A percentile compares a stretch with the other conserved stretches of the same genome.
These are phyloP conservation scores for Lactarius tabidus DNA, from an alignment of 768 basidiomycete species.

Conservation along the genomic window DNA sequence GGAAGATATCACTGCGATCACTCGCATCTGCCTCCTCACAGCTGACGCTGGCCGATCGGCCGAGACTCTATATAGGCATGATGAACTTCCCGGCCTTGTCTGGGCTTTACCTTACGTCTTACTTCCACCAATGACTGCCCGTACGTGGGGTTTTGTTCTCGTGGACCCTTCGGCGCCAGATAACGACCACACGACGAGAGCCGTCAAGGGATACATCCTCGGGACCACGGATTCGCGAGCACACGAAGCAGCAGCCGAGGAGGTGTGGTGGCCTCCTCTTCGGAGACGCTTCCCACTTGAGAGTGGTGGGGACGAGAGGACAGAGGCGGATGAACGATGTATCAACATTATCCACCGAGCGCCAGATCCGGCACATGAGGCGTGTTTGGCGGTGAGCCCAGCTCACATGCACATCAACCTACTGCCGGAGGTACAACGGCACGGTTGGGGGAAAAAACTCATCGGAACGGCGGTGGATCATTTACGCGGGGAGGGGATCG, in stretches of 20 bases:
- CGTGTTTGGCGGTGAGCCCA: conserved; percentile 59
- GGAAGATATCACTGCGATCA: conserved; percentile 53
- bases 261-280: conserved; percentile 64
- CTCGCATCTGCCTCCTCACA: conserved; percentile 70
- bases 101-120: conserved; percentile 76
- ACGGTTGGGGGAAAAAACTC: conserved; percentile 67
- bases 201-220: conserved; percentile 68
- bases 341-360: conserved; percentile 36
- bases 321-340: conserved; percentile 40
- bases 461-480: conserved; percentile 51
- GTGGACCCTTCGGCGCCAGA: conserved; percentile 40
- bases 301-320: conserved; percentile 23
- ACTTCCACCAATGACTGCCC: conserved; percentile 39
- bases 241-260: conserved; percentile 52
- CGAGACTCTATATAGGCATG: conserved; percentile 53
- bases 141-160: conserved; percentile 71
- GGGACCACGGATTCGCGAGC: conserved; percentile 63
- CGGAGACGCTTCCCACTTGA: conserved; percentile 49
- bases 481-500: conserved; percentile 44
- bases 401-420: conserved; percentile 79
- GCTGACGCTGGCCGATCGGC: conserved; percentile 68
- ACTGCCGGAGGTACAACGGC: conserved; percentile 58
- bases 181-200: conserved; percentile 33
- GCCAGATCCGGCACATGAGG: conserved; percentile 40
- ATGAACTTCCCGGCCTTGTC: conserved; percentile 64